A percentile compares a stretch with the other conserved stretches of the same genome.
These are phyloP conservation scores for Clarireedia homoeocarpa DNA, from an alignment of 2,329 filamentous ascomycete genomes.

Conservation along the genomic window DNA sequence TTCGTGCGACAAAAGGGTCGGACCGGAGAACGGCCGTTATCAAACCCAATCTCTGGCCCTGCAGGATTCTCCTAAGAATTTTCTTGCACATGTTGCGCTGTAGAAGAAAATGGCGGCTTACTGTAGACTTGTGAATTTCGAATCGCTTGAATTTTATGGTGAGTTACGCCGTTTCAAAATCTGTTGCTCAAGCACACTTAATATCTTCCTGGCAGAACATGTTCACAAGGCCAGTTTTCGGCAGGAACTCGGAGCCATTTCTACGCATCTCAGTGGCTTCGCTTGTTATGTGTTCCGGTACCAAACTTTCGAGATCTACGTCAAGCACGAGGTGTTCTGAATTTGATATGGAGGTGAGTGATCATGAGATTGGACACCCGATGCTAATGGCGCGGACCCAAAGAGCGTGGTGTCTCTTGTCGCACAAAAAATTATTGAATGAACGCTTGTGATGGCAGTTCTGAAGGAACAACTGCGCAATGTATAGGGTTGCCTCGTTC, in stretches of 20 bases:
- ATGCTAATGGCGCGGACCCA: background rate
- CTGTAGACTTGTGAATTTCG: too few relatives aligned
- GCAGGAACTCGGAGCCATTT: slow-evolving; percentile 5
- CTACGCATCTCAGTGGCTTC: slow-evolving; percentile 3
- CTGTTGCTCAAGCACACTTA: background rate
- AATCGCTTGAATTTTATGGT: too few relatives aligned
- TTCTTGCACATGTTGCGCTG: background rate
- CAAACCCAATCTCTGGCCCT: background rate
- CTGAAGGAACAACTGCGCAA: background rate
- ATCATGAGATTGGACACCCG: slow-evolving; percentile 6
- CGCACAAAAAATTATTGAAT: background rate
- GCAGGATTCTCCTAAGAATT: background rate
- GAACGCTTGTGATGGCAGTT: slow-evolving; percentile 1
- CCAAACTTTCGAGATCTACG: background rate
- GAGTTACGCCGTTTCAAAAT: background rate
- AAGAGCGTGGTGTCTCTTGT: background rate
- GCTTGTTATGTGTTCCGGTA: slow-evolving; percentile 4
- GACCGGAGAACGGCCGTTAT: slow-evolving; percentile 10
- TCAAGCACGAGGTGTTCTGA: slow-evolving; percentile 2
- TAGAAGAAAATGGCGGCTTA: background rate
- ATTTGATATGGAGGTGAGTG: slow-evolving; percentile 1
- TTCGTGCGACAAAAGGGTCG: slow-evolving; percentile 1
- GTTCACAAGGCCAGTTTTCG: slow-evolving; percentile 10
- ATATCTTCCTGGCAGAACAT: background rate
- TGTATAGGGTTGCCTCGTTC: background rate